Percentiles rank a stretch among this genome's conserved stretches.
Conservation (phyloP, 2,329 filamentous ascomycete genomes). For the Epichloe festucae region DNA sequence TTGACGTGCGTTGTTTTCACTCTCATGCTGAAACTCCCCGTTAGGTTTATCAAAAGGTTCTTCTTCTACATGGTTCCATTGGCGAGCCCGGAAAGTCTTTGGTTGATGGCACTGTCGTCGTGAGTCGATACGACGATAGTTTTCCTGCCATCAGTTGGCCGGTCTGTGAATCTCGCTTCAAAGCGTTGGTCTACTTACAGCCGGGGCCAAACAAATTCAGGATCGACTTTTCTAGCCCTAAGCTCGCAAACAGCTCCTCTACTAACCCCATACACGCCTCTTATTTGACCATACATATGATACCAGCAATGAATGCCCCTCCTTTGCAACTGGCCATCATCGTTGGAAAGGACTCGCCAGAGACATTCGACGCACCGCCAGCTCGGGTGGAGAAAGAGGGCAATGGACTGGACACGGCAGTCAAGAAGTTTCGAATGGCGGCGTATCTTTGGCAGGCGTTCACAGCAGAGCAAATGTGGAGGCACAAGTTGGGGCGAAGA, state of each 20-base stretch:
- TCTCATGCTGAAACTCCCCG: slow-evolving; percentile 11
- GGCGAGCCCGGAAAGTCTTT: slow-evolving; percentile 55
- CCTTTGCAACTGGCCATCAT: slow-evolving; percentile 84
- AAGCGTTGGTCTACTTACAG: slow-evolving; percentile 77
- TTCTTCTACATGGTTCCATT: slow-evolving; percentile 70
- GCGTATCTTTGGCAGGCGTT: slow-evolving; percentile 97
- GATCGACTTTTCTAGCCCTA: slow-evolving; percentile 78
- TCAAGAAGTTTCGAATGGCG: slow-evolving; percentile 86
- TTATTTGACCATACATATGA: slow-evolving; percentile 73
- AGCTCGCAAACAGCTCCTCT: slow-evolving; percentile 55
- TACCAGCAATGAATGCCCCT: slow-evolving; percentile 64
- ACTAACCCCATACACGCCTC: slow-evolving; percentile 63
- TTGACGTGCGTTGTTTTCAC: background rate
- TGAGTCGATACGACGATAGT: slow-evolving; percentile 70
- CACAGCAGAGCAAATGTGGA: slow-evolving; percentile 90
- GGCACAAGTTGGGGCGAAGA: slow-evolving; percentile 73
- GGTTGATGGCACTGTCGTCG: slow-evolving; percentile 66
- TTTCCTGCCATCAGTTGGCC: slow-evolving; percentile 81
- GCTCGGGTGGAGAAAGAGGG: slow-evolving; percentile 66
- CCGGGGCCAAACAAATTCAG: slow-evolving; percentile 81
- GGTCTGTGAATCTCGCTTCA: slow-evolving; percentile 81
- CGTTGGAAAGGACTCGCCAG: slow-evolving; percentile 75
- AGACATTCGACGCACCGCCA: slow-evolving; percentile 71
- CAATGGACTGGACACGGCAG: slow-evolving; percentile 65
- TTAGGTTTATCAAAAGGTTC: slow-evolving; percentile 85